Evolutionary conservation across 495 filamentous ascomycete genomes (phyloP), one percentile per base, ranked within the genome.

Genomic region (Daldinia childiae): DNA sequence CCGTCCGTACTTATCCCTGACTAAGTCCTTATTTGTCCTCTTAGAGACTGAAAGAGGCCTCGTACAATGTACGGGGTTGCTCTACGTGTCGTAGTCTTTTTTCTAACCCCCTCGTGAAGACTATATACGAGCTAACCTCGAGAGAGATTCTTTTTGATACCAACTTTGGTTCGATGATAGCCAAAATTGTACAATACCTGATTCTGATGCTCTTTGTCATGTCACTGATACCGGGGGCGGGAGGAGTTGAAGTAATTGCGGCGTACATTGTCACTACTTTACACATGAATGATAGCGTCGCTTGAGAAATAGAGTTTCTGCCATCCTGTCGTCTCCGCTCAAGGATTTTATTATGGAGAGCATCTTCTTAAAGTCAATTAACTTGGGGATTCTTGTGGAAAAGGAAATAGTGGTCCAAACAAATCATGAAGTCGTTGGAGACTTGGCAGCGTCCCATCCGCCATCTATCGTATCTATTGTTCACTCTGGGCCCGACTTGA

Each of bases 381-480:
- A 61, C 57, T n/a, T 62, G 58, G 71, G 66, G 15, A 69, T 73
- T 32, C 45, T 73, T 41, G 71, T 73, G 61, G 71, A 73, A 59
- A 73, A 69, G 57, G 71, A 73, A 62, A 55, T 73, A 26, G 32
- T 73, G 51, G 62, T 73, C 39, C 71, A 69, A 24, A 62, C 66
- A 58, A 50, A 66, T 32, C 41, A 69, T 17, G 69, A 66, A 32
- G 17, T 17, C 58, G 38, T 62, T 57, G 65, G 52, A 62, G 65
- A 58, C 50, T 36, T 52, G 11, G 11, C 41, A 45, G 39, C 52
- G 27, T 50, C 62, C 29, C 51, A 62, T 55, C 65, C 21, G 14
- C 58, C 71, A 15, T 73, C 66, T 48, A 62, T 65, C 66, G 58
- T 69, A 45, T 73, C 71, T 29, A 50, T 59, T 21, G 14, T 51